Evolutionary conservation across 2,329 filamentous ascomycete species (phyloP).

Genomic region (Talaromyces sp.): DNA sequence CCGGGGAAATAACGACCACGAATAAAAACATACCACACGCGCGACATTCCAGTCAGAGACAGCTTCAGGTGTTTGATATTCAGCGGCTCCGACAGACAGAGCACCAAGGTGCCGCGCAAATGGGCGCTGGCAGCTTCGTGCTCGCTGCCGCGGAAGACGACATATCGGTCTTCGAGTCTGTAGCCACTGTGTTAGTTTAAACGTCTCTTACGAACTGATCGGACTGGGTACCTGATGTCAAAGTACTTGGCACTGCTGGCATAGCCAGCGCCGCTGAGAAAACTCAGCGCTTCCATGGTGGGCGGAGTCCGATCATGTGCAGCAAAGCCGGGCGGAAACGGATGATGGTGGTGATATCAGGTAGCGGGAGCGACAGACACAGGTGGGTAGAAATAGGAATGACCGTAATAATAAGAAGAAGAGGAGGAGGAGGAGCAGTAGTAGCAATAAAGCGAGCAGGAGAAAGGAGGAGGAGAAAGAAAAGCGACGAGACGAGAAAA

Average conservation of each 20-base stretch:
- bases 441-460: background rate
- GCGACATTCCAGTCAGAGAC: conserved; percentile 65
- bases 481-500: background rate
- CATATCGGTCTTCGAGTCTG: conserved; percentile 72
- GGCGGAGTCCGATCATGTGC: background rate
- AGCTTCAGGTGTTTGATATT: conserved; percentile 70
- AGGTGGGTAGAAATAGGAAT: background rate
- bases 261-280: conserved; percentile 38
- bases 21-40: conserved; percentile 57
- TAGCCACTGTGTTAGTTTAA: conserved; percentile 15
- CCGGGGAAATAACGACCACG: background rate
- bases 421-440: background rate
- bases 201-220: background rate
- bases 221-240: conserved; percentile 41
- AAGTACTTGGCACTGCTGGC: conserved; percentile 46
- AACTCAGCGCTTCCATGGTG: conserved; percentile 41
- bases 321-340: background rate
- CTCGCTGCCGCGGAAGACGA: conserved; percentile 71
- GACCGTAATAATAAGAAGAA: background rate
- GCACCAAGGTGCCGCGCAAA: conserved; percentile 67
- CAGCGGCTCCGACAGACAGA: conserved; percentile 66
- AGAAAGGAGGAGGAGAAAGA: background rate
- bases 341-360: background rate
- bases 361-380: background rate
- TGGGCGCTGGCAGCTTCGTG: conserved; percentile 72